A percentile compares a stretch with the other conserved stretches of the same genome.
Evolutionary conservation across 1,284 basidiomycete genomes (phyloP).

Genomic region (Phellinidium pouzarii): DNA sequence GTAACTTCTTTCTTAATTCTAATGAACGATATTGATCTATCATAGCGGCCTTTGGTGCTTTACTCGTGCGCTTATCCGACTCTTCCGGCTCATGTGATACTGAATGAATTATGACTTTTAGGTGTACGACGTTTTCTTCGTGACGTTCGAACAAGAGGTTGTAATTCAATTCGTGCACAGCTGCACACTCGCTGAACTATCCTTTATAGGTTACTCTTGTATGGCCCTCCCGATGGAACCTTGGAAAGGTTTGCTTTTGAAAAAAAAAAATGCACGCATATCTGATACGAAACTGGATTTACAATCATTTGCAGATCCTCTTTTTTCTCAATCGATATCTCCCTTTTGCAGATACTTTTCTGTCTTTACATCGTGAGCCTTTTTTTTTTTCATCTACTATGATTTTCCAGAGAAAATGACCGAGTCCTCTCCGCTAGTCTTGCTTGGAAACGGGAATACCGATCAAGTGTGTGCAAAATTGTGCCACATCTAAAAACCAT

Average conservation of each 20-base stretch:
- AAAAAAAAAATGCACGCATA: neutral
- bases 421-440: neutral
- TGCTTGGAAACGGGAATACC: constrained; percentile 14
- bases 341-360: constrained; percentile 16
- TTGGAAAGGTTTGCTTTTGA: constrained; percentile 7
- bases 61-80: constrained; percentile 6
- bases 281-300: neutral
- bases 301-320: constrained; percentile 1
- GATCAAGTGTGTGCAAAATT: constrained; percentile 3
- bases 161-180: neutral
- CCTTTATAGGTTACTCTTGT: constrained; percentile 7
- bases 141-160: constrained; percentile 14
- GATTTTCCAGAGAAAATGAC: neutral
- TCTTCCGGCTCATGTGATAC: neutral
- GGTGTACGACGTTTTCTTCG: constrained; percentile 17
- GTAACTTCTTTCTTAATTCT: neutral
- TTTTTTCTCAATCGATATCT: constrained; percentile 18
- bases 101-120: neutral
- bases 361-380: constrained; percentile 15
- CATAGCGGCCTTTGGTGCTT: constrained; percentile 13
- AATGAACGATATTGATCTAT: neutral
- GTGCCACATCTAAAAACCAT: neutral
- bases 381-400: neutral
- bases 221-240: constrained; percentile 16
- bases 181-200: neutral